phyloP scores from a whole-genome alignment of 768 basidiomycete species.

The Terana coerulea region DNA sequence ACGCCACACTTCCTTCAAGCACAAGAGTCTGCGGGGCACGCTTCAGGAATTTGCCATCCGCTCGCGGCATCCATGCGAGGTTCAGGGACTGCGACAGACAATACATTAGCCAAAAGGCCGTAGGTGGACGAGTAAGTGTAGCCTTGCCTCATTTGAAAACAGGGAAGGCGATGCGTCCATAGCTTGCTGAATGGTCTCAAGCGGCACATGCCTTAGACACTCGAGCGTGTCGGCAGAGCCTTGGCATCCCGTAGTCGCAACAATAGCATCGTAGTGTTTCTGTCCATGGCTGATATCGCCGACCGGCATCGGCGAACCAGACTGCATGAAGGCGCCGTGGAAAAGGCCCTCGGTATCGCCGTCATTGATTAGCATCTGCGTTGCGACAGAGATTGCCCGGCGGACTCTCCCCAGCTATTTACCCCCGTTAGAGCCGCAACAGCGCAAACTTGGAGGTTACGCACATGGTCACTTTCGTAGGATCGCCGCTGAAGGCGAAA shows the following conservation, averaged over 20 bases:
- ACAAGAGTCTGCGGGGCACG: constrained; percentile 39
- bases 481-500: constrained; percentile 12
- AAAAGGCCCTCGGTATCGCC: constrained; percentile 25
- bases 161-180: constrained; percentile 30
- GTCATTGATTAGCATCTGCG: constrained; percentile 24
- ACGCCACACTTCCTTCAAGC: constrained; percentile 40
- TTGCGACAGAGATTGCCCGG: constrained; percentile 34
- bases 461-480: constrained; percentile 12
- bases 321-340: constrained; percentile 36
- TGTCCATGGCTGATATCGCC: constrained; percentile 26
- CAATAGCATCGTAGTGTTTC: constrained; percentile 39
- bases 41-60: constrained; percentile 46
- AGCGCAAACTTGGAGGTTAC: background rate
- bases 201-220: constrained; percentile 40
- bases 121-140: background rate
- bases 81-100: constrained; percentile 5
- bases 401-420: constrained; percentile 32
- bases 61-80: constrained; percentile 44
- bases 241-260: constrained; percentile 33
- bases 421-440: background rate
- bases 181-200: constrained; percentile 27
- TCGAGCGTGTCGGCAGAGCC: constrained; percentile 32
- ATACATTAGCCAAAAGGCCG: background rate
- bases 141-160: constrained; percentile 19
- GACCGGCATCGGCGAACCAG: constrained; percentile 15